phyloP scores from a whole-genome alignment of 2,329 filamentous ascomycete genomes.

The Cercospora sp. region DNA sequence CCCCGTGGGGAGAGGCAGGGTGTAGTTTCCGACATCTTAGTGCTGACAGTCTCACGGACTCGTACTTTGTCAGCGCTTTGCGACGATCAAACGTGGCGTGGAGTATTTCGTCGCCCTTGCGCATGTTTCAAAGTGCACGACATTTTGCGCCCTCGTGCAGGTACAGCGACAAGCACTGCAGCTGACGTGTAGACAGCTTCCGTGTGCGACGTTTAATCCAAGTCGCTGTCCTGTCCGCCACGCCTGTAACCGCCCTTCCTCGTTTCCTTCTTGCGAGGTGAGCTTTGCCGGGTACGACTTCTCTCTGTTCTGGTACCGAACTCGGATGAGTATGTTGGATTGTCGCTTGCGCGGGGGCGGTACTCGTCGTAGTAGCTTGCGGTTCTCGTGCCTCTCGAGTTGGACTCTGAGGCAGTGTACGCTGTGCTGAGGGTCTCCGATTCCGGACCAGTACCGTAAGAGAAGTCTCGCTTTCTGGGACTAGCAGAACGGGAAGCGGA shows the following conservation, averaged over 20 bases:
- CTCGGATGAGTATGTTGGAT: conserved; percentile 30
- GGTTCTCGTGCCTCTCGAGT: conserved; percentile 26
- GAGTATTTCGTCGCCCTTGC: conserved; percentile 14
- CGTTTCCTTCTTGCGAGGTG: conserved; percentile 35
- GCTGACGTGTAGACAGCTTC: background rate
- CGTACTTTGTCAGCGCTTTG: background rate
- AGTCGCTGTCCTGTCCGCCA: conserved; percentile 33
- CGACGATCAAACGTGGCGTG: conserved; percentile 11
- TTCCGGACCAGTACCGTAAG: conserved; percentile 37
- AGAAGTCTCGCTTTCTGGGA: conserved; percentile 41
- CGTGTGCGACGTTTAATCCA: conserved; percentile 25
- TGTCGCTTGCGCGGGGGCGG: conserved; percentile 34
- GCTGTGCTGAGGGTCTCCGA: conserved; percentile 40
- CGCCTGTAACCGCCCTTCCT: conserved; percentile 36
- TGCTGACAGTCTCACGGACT: background rate
- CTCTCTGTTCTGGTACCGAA: conserved; percentile 15
- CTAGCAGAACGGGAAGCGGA: conserved; percentile 33
- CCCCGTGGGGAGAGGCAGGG: background rate
- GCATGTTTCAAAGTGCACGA: background rate
- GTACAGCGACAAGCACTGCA: background rate
- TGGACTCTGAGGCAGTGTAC: conserved; percentile 41
- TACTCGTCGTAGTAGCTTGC: conserved; percentile 42
- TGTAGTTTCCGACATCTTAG: background rate
- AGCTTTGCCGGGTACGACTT: conserved; percentile 39
- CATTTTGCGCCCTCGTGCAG: conserved; percentile 13